Evolutionary conservation across 805 yeast genomes (phyloP).

Genomic region (Isabelozyma rhagii): DNA sequence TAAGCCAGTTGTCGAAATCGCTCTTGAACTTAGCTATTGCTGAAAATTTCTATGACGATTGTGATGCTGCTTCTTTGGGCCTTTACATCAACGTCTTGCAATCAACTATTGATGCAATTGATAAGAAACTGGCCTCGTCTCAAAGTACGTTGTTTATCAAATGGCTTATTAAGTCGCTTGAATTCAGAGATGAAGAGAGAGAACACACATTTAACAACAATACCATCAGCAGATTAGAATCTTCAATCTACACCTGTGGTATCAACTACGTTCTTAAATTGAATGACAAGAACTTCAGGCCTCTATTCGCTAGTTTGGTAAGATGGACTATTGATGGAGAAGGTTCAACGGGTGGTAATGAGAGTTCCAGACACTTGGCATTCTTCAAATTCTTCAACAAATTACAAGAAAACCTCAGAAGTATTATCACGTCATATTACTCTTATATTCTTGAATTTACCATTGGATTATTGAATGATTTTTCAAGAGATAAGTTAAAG

Average conservation of each 20-base stretch:
- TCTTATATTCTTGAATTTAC: constrained; percentile 83
- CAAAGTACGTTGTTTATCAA: constrained; percentile 67
- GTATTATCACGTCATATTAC: constrained; percentile 84
- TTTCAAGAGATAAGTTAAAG: constrained; percentile 36
- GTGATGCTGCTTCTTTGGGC: constrained; percentile 48
- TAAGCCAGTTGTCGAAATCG: constrained; percentile 57
- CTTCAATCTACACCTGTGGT: constrained; percentile 69
- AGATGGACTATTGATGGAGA: constrained; percentile 93
- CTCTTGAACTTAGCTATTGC: constrained; percentile 61
- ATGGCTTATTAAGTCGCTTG: constrained; percentile 68
- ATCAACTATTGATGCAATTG: constrained; percentile 59
- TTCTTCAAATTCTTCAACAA: constrained; percentile 85
- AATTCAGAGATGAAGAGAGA: constrained; percentile 47
- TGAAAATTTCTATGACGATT: constrained; percentile 30
- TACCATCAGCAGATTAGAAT: constrained; percentile 77
- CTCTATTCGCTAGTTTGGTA: constrained; percentile 79
- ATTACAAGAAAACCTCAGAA: constrained; percentile 77
- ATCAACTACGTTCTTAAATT: constrained; percentile 80
- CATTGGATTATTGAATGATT: constrained; percentile 50
- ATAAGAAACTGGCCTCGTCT: constrained; percentile 71
- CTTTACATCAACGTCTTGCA: constrained; percentile 69
- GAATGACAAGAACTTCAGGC: constrained; percentile 91
- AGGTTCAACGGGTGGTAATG: constrained; percentile 48
- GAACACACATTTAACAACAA: constrained; percentile 54
- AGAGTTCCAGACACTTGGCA: constrained; percentile 59